Base-by-base conservation (phyloP, 768 basidiomycete genomes). In the Pleurotus tuoliensis region DNA sequence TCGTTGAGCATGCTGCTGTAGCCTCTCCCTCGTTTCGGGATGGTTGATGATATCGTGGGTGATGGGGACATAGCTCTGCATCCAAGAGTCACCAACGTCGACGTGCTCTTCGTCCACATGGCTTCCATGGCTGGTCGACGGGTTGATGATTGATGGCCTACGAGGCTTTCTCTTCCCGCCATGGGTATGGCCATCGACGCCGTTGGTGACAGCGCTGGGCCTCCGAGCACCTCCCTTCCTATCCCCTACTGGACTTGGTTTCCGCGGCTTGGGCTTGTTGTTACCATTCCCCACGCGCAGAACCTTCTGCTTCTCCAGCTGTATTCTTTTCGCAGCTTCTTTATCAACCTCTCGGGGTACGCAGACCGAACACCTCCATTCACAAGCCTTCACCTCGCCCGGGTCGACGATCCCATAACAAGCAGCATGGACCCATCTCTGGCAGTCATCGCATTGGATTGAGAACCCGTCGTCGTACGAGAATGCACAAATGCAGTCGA, bases 361-460 rank as follows among this genome's bases (percentile, higher is more conserved):
- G 64, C 90, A 92, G 4, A 76, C 64, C 79, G 89, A 90, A 69
- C 93, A 97, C 20, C 71, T 70, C 77, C 89, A 94, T 56, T 86
- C 81, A 24, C 51, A 53, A 47, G 93, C 90, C 1, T 89, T 88
- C 0, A 90, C 86, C 62, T 62, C 66, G 16, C 41, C 51, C 5
- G 76, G 80, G 52, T 79, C 71, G 11, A 75, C 71, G 59, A 89
- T 85, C 47, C 75, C 81, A 61, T 88, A 89, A 71, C 94, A 94
- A 6, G 82, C 84, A 5, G 82, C 85, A 71, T 95, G 93, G 62
- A 87, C 88, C 92, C 93, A 94, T 39, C 87, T 80, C 18, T 79
- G 80, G 66, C 93, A 95, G 48, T 74, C 67, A 68, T 94, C 93
- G 71, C 93, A 95, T 8, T 87, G 89, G 59, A 94, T 90, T 8